A percentile compares a stretch with the other conserved stretches of the same genome.
Evolutionary conservation across 139 green algal species (phyloP).

Genomic region (Micractinium conductrix): DNA sequence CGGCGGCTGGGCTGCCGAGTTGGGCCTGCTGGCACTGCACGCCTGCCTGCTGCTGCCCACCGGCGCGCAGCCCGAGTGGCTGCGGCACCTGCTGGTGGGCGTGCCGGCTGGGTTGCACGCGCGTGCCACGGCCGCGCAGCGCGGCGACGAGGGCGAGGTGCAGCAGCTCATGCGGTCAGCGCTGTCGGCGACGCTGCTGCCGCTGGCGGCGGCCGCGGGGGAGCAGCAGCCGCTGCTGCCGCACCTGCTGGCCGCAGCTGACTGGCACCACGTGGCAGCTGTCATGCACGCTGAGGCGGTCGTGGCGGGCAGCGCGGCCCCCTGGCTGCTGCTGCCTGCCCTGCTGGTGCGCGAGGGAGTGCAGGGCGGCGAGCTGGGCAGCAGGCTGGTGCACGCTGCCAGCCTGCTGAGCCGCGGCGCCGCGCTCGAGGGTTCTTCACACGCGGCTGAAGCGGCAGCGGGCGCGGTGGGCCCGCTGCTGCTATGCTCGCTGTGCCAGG

Average conservation of each 20-base stretch:
- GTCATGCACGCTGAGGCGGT: slow-evolving; percentile 4
- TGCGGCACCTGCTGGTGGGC: slow-evolving; percentile 22
- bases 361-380: background rate
- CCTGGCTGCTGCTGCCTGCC: slow-evolving; percentile 36
- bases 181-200: background rate
- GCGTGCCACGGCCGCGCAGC: background rate
- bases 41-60: slow-evolving; percentile 12
- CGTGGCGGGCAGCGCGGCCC: background rate
- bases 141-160: background rate
- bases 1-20: slow-evolving; percentile 23
- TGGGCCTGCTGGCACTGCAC: slow-evolving; percentile 33
- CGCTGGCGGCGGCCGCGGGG: background rate
- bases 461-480: background rate
- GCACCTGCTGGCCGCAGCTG: slow-evolving; percentile 17
- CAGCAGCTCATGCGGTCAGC: slow-evolving; percentile 14
- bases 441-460: background rate
- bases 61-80: background rate
- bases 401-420: background rate
- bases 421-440: background rate
- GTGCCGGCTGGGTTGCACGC: background rate
- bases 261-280: slow-evolving; percentile 16
- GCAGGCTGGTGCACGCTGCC: slow-evolving; percentile 23
- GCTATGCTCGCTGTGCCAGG: slow-evolving; percentile 27
- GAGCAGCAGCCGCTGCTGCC: slow-evolving; percentile 14
- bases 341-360: background rate